phyloP scores from a whole-genome alignment of 2,329 filamentous ascomycete species.

The Sarocladium strictum region DNA sequence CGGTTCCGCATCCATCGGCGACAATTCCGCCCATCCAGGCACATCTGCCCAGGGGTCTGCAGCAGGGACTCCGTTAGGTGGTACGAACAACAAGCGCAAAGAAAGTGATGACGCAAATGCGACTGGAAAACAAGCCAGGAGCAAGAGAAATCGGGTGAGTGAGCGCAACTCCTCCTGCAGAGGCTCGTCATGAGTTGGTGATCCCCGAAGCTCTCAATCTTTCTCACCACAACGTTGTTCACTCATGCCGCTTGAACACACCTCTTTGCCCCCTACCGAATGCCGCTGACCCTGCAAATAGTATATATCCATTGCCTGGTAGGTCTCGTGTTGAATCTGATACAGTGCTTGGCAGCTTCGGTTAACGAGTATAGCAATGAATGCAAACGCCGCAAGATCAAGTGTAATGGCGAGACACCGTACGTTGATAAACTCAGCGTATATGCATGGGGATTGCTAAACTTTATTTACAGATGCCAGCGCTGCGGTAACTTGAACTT shows the following conservation, averaged over 20 bases:
- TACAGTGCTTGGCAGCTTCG: too few relatives aligned
- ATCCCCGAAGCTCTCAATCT: background rate
- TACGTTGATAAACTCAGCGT: background rate
- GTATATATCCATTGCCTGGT: conserved; percentile 60
- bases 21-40: conserved; percentile 39
- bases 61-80: background rate
- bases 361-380: conserved; percentile 44
- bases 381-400: conserved; percentile 70
- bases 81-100: conserved; percentile 24
- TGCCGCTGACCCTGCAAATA: conserved; percentile 16
- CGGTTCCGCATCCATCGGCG: conserved; percentile 37
- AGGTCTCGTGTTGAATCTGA: too few relatives aligned
- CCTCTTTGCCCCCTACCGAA: too few relatives aligned
- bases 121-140: conserved; percentile 45
- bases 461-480: conserved; percentile 37
- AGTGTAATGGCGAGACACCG: conserved; percentile 65
- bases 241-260: too few relatives aligned
- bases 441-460: background rate
- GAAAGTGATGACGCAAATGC: conserved; percentile 33
- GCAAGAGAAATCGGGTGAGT: conserved; percentile 54
- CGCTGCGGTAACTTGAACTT: conserved; percentile 64
- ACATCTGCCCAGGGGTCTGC: conserved; percentile 12
- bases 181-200: too few relatives aligned
- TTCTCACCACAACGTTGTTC: background rate
- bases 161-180: background rate